Evolutionary conservation across 2,329 filamentous ascomycete genomes (phyloP).

Genomic region (Colletotrichum brevisporum): DNA sequence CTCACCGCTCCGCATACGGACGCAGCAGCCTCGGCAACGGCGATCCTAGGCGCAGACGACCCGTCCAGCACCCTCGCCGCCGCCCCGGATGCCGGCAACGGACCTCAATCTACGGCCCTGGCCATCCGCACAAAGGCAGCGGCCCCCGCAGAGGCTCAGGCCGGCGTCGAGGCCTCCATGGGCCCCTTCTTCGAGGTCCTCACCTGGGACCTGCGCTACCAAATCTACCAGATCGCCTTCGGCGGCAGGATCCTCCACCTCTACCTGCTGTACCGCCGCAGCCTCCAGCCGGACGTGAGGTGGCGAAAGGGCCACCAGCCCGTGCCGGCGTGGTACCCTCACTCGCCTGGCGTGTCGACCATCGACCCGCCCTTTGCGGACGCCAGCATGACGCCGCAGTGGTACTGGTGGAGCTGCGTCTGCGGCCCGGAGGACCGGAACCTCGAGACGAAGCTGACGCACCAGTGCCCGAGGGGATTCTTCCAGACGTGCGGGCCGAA

Average conservation of each 20-base stretch:
- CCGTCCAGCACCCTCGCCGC: slow-evolving; percentile 1
- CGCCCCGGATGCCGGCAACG: not conserved
- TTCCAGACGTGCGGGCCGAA: slow-evolving; percentile 36
- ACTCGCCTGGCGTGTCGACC: slow-evolving; percentile 38
- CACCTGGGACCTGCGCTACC: slow-evolving; percentile 36
- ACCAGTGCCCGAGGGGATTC: slow-evolving; percentile 40
- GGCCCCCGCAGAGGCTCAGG: not conserved
- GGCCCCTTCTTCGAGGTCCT: slow-evolving; percentile 39
- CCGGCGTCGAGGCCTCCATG: not conserved
- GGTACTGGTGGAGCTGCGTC: slow-evolving; percentile 42
- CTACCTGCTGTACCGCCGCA: slow-evolving; percentile 39
- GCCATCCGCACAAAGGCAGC: slow-evolving; percentile 14
- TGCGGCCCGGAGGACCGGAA: slow-evolving; percentile 36
- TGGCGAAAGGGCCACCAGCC: slow-evolving; percentile 41
- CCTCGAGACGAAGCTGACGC: slow-evolving; percentile 35
- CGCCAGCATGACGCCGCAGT: slow-evolving; percentile 33
- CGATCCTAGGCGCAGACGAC: slow-evolving; percentile 1
- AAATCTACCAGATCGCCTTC: slow-evolving; percentile 40
- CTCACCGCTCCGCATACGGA: slow-evolving; percentile 35
- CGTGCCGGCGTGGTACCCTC: slow-evolving; percentile 37
- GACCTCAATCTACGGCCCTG: not conserved
- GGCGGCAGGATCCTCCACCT: slow-evolving; percentile 36
- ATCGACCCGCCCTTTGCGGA: slow-evolving; percentile 39
- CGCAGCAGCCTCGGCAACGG: slow-evolving; percentile 26
- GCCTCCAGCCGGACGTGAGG: slow-evolving; percentile 35